Conservation (phyloP, 768 basidiomycete genomes). For the Boletus rubropictus region DNA sequence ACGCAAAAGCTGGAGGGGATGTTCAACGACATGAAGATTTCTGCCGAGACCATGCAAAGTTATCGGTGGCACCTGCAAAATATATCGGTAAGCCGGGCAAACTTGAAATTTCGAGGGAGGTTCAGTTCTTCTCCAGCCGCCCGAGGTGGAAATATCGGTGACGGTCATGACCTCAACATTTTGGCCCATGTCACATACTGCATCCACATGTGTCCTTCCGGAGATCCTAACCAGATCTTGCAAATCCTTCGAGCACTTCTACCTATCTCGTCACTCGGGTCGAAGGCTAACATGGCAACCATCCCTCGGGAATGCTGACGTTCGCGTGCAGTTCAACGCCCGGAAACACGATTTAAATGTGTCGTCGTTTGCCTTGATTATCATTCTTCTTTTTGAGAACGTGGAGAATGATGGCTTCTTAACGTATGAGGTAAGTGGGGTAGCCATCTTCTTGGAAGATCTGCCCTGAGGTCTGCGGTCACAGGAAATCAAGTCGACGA, state of each 20-base stretch:
- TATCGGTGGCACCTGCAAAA: constrained; percentile 61
- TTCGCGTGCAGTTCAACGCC: constrained; percentile 74
- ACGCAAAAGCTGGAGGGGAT: constrained; percentile 98
- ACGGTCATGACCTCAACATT: constrained; percentile 95
- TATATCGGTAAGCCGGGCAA: constrained; percentile 45
- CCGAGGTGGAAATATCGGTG: constrained; percentile 75
- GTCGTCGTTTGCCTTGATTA: constrained; percentile 81
- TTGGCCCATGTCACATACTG: constrained; percentile 80
- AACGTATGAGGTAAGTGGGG: constrained; percentile 60
- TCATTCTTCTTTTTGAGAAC: constrained; percentile 83
- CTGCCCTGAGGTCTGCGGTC: not conserved
- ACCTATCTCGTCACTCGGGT: constrained; percentile 84
- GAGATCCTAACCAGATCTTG: constrained; percentile 55
- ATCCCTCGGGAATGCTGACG: constrained; percentile 84
- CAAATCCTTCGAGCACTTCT: constrained; percentile 83
- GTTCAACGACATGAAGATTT: constrained; percentile 95
- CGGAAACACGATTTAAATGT: constrained; percentile 87
- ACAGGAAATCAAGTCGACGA: constrained; percentile 83
- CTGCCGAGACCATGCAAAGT: constrained; percentile 70
- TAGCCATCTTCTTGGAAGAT: not conserved
- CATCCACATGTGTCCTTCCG: constrained; percentile 64
- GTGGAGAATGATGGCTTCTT: constrained; percentile 61
- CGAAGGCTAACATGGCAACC: constrained; percentile 90
- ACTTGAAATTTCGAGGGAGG: not conserved
- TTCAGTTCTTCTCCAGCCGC: constrained; percentile 44